A percentile compares a stretch with the other conserved stretches of the same genome.
Evolutionary conservation across 257 asterid species (phyloP).

Genomic region (Solanum okadae): DNA sequence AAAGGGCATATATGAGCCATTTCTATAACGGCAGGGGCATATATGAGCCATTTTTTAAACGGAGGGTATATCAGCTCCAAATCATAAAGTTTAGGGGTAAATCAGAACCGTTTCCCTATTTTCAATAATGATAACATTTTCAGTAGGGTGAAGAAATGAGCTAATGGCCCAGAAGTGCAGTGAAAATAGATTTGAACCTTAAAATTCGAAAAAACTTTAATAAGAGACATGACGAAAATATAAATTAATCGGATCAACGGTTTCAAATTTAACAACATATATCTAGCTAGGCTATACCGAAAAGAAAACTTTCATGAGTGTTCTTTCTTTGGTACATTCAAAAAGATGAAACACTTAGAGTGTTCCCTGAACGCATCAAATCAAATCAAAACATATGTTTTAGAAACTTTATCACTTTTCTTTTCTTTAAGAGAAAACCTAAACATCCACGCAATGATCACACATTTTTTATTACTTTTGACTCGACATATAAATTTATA

Average conservation of each 20-base stretch:
- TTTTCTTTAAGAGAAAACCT: neutral
- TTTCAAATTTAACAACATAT: neutral
- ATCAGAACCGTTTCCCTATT: no score
- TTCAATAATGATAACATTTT: no score
- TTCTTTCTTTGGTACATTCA: neutral
- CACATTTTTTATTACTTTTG: neutral
- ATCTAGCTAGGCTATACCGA: neutral
- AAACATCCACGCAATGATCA: neutral
- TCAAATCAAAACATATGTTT: neutral
- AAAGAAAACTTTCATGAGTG: neutral
- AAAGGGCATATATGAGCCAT: no score
- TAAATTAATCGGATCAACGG: neutral
- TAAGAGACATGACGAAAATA: rapidly evolving
- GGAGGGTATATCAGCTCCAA: no score
- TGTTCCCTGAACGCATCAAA: neutral
- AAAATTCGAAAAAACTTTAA: no score
- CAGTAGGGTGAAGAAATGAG: neutral
- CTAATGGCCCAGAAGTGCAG: neutral
- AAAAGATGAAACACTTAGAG: neutral
- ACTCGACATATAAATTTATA: neutral
- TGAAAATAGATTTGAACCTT: no score
- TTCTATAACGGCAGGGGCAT: no score
- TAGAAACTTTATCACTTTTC: neutral
- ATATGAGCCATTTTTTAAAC: no score
- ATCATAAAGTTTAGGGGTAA: no score